Evolutionary conservation across 225 moss, liverwort and hornwort species (phyloP), one percentile per base, ranked within the genome.

Genomic region (Takakia lepidozioides): DNA sequence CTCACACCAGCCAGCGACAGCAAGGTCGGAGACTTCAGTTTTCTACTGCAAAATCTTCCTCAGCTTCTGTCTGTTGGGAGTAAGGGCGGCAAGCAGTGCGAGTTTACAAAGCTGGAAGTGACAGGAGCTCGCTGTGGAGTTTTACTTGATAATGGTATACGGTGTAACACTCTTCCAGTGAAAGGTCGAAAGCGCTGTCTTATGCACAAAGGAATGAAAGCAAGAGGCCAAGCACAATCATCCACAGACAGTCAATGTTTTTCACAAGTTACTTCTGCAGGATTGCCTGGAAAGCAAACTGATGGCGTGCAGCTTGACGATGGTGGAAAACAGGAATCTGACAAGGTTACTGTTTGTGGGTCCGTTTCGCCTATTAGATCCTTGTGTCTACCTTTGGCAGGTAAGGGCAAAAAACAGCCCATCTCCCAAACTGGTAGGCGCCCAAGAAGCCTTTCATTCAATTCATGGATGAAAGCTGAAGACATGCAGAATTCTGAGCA

Each of bases 181-280:
- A 64, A 48, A 61, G 68, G 68, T 7, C 68, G 76, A 19, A 77
- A 68, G 42, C 68, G 76, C 17, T 77, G 72, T 54, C 38, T 54
- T 22, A 52, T 61, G 50, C 77, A 72, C 56, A 77, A 68, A 58
- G 77, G 77, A 27, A 68, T 72, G 77, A 63, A 64, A 61, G 46
- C 68, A 37, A 42, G 51, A 61, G 52, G 69, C n/a, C 22, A 43
- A 18, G 26, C 22, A 36, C 15, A 48, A 21, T 45, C 30, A 8
- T 25, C 24, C 7, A 52, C 11, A 7, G 8, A 32, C 32, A 1
- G 7, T 32, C 8, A 32, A 32, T 7, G 32, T 7, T 0, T 6
- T 11, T 6, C 32, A 32, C 32, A 7, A 32, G 11, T 32, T 11
- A 6, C 8, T 32, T 32, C 11, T 7, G 32, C 32, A 32, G 32